These are phyloP conservation scores for Russula griseocarnosa DNA, from an alignment of 768 basidiomycete genomes.

Conservation along the genomic window DNA sequence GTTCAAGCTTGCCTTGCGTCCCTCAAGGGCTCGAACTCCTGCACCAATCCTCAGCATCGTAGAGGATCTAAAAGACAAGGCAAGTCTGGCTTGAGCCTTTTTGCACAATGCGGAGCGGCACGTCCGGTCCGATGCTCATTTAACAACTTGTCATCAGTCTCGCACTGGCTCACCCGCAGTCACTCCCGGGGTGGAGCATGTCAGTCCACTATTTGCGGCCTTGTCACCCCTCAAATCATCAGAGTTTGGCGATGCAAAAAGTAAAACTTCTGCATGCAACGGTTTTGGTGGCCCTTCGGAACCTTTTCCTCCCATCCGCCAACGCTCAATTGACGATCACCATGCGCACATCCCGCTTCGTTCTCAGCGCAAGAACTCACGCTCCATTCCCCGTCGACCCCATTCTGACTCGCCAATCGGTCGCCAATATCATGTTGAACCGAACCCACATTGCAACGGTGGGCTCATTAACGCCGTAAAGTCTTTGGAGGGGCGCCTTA, in stretches of 20 bases:
- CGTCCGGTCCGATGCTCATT: conserved; percentile 20
- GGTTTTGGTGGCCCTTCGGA: conserved; percentile 28
- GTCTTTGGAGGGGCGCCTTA: conserved; percentile 54
- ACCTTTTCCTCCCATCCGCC: conserved; percentile 28
- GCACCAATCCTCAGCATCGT: conserved; percentile 66
- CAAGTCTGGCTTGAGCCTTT: conserved; percentile 29
- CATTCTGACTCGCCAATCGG: conserved; percentile 34
- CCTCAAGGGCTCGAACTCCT: conserved; percentile 30
- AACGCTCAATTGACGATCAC: conserved; percentile 31
- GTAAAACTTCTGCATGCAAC: conserved; percentile 21
- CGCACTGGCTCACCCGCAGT: conserved; percentile 44
- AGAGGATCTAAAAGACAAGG: conserved; percentile 71
- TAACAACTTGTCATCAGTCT: conserved; percentile 29
- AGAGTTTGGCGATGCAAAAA: conserved; percentile 20
- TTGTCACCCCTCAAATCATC: conserved; percentile 30
- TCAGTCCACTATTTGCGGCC: conserved; percentile 54
- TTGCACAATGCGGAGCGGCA: neutral
- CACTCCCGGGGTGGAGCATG: conserved; percentile 41
- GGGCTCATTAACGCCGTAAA: conserved; percentile 77
- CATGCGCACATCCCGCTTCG: conserved; percentile 35
- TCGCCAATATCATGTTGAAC: conserved; percentile 45
- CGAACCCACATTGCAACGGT: conserved; percentile 76
- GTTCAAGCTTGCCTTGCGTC: conserved; percentile 26
- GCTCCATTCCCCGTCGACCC: conserved; percentile 51
- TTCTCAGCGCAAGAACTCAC: conserved; percentile 48